Evolutionary conservation across 352 stramenopile species (phyloP).

Genomic region (Phytopythium aichiense): DNA sequence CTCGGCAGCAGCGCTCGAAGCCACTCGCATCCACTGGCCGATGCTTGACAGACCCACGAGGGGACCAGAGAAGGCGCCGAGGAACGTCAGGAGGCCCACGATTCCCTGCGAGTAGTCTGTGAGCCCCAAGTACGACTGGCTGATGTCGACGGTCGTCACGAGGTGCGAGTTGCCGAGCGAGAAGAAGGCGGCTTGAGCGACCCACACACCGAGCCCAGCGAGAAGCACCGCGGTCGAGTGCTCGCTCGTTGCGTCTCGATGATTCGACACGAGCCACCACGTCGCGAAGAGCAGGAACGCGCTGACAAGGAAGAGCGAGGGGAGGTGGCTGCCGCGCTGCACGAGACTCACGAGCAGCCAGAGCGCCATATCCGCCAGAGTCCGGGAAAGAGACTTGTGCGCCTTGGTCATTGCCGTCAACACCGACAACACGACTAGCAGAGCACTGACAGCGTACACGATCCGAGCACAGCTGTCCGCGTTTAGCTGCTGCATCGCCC

Average conservation of each 20-base stretch:
- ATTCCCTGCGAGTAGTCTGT: conserved; percentile 74
- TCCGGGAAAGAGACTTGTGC: conserved; percentile 9
- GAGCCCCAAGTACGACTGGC: conserved; percentile 81
- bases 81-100: conserved; percentile 71
- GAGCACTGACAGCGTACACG: conserved; percentile 33
- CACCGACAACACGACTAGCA: conserved; percentile 11
- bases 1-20: not conserved
- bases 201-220: conserved; percentile 28
- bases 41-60: conserved; percentile 55
- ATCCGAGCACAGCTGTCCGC: conserved; percentile 37
- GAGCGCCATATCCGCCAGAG: conserved; percentile 38
- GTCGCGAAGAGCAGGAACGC: conserved; percentile 35
- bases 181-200: conserved; percentile 79
- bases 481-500: conserved; percentile 9
- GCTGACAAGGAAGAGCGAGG: conserved; percentile 51
- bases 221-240: conserved; percentile 5
- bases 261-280: conserved; percentile 14
- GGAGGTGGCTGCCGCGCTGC: conserved; percentile 57
- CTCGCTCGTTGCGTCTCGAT: conserved; percentile 2
- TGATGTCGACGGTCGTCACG: conserved; percentile 88
- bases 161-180: conserved; percentile 86
- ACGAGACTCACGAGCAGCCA: conserved; percentile 62
- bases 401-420: conserved; percentile 4
- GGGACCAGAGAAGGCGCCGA: conserved; percentile 71
- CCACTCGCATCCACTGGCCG: conserved; percentile 31